Base-by-base conservation (phyloP, 768 basidiomycete species). In the Boletus subcaerulescens region DNA sequence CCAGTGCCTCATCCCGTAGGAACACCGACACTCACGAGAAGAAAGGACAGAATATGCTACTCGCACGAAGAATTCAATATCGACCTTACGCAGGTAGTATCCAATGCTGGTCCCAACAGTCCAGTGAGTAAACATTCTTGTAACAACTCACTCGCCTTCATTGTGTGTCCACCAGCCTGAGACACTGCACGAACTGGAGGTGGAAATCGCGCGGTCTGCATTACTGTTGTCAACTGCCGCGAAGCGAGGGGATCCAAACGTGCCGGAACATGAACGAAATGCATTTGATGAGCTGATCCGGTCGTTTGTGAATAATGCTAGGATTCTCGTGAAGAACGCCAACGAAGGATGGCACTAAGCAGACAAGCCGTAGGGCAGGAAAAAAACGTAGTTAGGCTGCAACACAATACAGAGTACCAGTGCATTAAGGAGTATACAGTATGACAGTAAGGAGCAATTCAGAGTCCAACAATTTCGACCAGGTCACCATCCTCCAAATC, bases 1-100 rank as follows among this genome's bases (percentile, higher is more conserved):
- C 29, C 38, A 91, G 90, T 83, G n/a, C 60, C 77, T 3, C 87
- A 84, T 61, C 90, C 89, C 1, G 61, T 85, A 42, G 90, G 89
- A 13, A 67, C 80, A 8, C 70, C 87, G 1, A 77, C 80, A 10
- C 74, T 81, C 59, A 79, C 82, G 32, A 80, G 91, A 54, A 77
- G 80, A 74, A 99, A 97, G 74, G 92, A 99, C 72, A 80, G 97
- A 43, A 78, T 98, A 69, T 89, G 91, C 64, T 99, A 99, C 70
- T 75, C 86, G 4, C 97, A 99, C 71, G 94, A 98, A 70, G 86
- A 96, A 59, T 95, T 93, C 68, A 80, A 77, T 59, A 86, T 99
- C 59, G 97, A 99, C 74, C 80, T 99, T 46, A 98, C 97, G 1
- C 93, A 95, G 72, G 96, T 98, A 45, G 83, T 83, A 2, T 79